phyloP scores from a whole-genome alignment of 495 filamentous ascomycete species.

The Xylaria flabelliformis region DNA sequence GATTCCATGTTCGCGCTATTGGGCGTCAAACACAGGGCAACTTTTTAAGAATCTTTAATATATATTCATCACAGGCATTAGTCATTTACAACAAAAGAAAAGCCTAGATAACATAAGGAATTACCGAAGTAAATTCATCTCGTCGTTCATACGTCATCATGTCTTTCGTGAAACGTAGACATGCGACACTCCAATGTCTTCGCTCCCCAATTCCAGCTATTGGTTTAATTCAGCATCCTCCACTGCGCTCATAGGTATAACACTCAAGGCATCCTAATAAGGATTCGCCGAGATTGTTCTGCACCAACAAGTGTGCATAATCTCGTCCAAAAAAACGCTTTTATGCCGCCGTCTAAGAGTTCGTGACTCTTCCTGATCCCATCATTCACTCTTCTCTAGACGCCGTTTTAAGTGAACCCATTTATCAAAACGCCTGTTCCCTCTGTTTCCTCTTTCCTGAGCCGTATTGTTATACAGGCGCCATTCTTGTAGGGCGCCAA shows the following conservation, averaged over 20 bases:
- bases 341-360: constrained; percentile 10
- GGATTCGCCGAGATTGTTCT: constrained; percentile 1
- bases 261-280: constrained; percentile 13
- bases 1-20: background rate
- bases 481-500: background rate
- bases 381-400: constrained; percentile 10
- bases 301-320: background rate
- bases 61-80: background rate
- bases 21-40: background rate
- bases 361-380: background rate
- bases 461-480: constrained; percentile 22
- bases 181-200: constrained; percentile 30
- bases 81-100: background rate
- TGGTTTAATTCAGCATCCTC: constrained; percentile 6
- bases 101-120: background rate
- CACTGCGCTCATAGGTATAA: background rate
- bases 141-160: constrained; percentile 39
- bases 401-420: constrained; percentile 21
- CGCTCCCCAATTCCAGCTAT: constrained; percentile 5
- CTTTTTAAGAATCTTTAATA: background rate
- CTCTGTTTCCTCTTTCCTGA: constrained; percentile 3
- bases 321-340: constrained; percentile 17
- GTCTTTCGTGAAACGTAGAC: constrained; percentile 39
- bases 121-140: constrained; percentile 38
- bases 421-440: constrained; percentile 21